Evolutionary conservation across 495 filamentous ascomycete species (phyloP), one percentile per base, ranked within the genome.

Genomic region (Massariosphaeria phaeospora): DNA sequence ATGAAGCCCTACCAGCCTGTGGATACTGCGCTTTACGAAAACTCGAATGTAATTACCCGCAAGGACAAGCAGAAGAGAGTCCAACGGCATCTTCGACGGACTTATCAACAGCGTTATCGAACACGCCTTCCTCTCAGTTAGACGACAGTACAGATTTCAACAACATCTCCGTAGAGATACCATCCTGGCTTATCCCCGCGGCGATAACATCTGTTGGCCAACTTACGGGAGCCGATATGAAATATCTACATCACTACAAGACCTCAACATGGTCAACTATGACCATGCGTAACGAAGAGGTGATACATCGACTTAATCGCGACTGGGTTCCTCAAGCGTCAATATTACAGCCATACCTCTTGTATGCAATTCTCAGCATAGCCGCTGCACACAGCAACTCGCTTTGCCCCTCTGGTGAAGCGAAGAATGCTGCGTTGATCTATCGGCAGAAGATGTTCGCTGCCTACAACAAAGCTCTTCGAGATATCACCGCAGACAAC

Each of bases 1-100:
- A 59, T 38, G 56, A 59, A 33, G 27, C 15, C 1, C 21, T 18
- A 15, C 56, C 56, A 20, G 11, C 17, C 21, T 59, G 56, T 31
- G 27, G 30, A 9, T 59, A 59, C 27, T 59, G 56, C 29, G 31
- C 48, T 3, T 26, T 59, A 1, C 48, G 56, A 2, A 48, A 54
- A 35, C 21, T 59, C 9, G 43, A 47, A 0, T 59, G 56, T 23
- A 36, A 18, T 1, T 59, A 53, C 33, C 26, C 48, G 35, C 30
- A 52, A 31, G 26, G 17, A 39, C 33, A 9, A 2, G 21, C 21
- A 27, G 41, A 27, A 18, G n/a, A n/a, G n/a, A n/a, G n/a, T n/a
- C n/a, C n/a, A n/a, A n/a, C n/a, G n/a, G n/a, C n/a, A n/a, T n/a
- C n/a, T n/a, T n/a, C n/a, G n/a, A n/a, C n/a, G n/a, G n/a, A n/a